phyloP scores from a whole-genome alignment of 495 filamentous ascomycete genomes.

The Geopyxis carbonaria region DNA sequence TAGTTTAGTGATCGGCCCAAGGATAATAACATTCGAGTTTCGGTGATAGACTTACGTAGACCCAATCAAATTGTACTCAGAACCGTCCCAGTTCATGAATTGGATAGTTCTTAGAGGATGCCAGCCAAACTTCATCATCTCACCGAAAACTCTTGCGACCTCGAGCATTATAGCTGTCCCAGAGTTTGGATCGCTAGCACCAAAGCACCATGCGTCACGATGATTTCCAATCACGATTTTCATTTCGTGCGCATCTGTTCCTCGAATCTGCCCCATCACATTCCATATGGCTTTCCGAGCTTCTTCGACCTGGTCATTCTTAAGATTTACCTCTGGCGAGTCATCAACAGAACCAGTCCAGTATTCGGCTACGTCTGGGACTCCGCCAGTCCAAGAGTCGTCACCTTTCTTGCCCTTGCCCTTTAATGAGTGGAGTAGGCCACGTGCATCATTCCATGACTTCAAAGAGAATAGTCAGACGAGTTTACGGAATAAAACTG shows the following conservation, averaged over 20 bases:
- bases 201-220: constrained; percentile 84
- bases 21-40: too few species aligned
- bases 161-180: constrained; percentile 87
- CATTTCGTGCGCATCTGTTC: constrained; percentile 69
- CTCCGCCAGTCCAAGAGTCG: constrained; percentile 56
- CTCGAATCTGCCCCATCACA: constrained; percentile 60
- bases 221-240: constrained; percentile 85
- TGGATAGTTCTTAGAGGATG: constrained; percentile 80
- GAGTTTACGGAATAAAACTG: not conserved
- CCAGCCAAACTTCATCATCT: constrained; percentile 61
- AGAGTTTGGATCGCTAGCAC: constrained; percentile 67
- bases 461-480: constrained; percentile 3
- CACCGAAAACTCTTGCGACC: constrained; percentile 64
- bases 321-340: constrained; percentile 58
- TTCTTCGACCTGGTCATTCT: constrained; percentile 73
- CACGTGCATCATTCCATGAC: constrained; percentile 72
- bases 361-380: constrained; percentile 54
- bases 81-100: constrained; percentile 89
- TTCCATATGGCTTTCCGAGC: constrained; percentile 80
- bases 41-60: constrained; percentile 43
- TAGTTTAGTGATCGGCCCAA: too few species aligned
- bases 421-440: constrained; percentile 57
- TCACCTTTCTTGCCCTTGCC: constrained; percentile 57
- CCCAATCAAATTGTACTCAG: constrained; percentile 84
- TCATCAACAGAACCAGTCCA: constrained; percentile 55